Base-by-base conservation (phyloP, 352 stramenopile genomes). In the Plasmopara halstedii region DNA sequence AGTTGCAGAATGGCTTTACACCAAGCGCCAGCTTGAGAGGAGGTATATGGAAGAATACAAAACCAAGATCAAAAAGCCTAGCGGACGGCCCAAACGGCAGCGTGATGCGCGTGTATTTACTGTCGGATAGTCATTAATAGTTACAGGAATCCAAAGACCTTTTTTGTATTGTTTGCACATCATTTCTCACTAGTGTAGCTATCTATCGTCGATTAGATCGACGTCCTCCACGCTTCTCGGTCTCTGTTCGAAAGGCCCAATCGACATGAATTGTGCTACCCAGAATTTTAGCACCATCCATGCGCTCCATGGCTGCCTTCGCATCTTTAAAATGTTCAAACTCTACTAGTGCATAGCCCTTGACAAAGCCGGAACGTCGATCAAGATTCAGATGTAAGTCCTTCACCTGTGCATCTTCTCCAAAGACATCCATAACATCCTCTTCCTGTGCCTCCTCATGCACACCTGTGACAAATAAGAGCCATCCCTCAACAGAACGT, bases 361-460 rank as follows among this genome's bases (percentile, higher is more conserved):
- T 98, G 29, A 97, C 86, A 59, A 97, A 97, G 29, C 95, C 95
- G 21, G 93, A 97, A 50, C 88, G 79, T 42, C 94, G 71, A 66
- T 99, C 94, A 22, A 98, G 61, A 56, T 97, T 98, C 64, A 98
- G 65, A 64, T 97, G 87, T 56, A 98, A 63, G 62, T 98, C 97
- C 64, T 97, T 97, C 7, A 98, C 88, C 23, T 83, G 74, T n/a
- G 94, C 94, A 64, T 95, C 92, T 50, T 98, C 95, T 33, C 77
- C 83, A 59, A 98, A 99, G 4, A 73, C 76, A 58, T 99, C 95
- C 44, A 97, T 68, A 36, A 98, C 65, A 59, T 98, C 88, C 55
- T 99, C 95, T 53, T 99, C 92, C 57, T 97, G 85, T 10, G 94
- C 93, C 59, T 98, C 95, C 58, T 98, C 87, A 55, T 99, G 89